Percentiles rank a stretch among this genome's conserved stretches.
Evolutionary conservation across 169 alveolate species (phyloP).

Genomic region (Plasmodium yoelii): DNA sequence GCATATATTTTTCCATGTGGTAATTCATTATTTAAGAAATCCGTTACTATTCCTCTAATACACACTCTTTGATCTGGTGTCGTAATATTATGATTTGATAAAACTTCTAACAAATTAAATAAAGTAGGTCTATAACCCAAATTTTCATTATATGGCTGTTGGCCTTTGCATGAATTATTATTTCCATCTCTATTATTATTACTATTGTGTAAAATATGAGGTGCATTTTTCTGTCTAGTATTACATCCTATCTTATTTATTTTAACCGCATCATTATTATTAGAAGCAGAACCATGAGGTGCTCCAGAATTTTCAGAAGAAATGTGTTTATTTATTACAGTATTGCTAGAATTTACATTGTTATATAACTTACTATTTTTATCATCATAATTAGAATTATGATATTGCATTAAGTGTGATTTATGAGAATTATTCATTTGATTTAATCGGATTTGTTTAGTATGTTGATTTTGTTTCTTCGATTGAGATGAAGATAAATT

Average conservation of each 20-base stretch:
- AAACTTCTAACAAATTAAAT: constrained; percentile 88
- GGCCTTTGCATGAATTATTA: constrained; percentile 9
- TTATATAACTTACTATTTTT: constrained; percentile 41
- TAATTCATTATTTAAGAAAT: constrained; percentile 89
- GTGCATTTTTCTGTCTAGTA: constrained; percentile 29
- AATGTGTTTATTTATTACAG: constrained; percentile 17
- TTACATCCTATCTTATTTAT: constrained; percentile 37
- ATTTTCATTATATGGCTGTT: constrained; percentile 36
- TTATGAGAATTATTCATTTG: constrained; percentile 33
- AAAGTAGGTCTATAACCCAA: constrained; percentile 87
- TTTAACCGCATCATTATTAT: constrained; percentile 30
- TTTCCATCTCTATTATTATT: neutral
- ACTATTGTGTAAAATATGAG: constrained; percentile 19
- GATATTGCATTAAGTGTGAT: constrained; percentile 19
- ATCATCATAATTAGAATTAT: constrained; percentile 42
- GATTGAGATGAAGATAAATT: constrained; percentile 39
- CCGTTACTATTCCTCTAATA: constrained; percentile 90
- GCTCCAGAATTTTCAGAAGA: constrained; percentile 12
- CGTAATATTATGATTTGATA: constrained; percentile 90
- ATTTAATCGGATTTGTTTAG: constrained; percentile 40
- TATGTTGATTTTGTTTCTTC: constrained; percentile 26
- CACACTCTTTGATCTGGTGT: constrained; percentile 93
- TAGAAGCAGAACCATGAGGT: constrained; percentile 5
- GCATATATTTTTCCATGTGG: constrained; percentile 91
- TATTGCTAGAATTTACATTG: constrained; percentile 13